Evolutionary conservation across 2,329 filamentous ascomycete species (phyloP).

Genomic region (Onygenales sp.): DNA sequence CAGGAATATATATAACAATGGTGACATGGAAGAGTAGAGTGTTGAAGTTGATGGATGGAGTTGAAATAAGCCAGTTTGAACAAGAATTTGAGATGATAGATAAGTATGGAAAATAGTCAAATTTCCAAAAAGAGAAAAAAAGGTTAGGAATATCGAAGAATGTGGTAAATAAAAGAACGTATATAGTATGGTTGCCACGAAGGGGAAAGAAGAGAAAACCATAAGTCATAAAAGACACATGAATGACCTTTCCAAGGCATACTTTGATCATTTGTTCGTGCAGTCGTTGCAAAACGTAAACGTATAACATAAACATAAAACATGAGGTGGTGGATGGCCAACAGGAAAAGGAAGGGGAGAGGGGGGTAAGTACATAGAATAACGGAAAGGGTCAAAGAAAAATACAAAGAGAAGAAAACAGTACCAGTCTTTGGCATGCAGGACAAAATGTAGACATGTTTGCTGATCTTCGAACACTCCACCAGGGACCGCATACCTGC

Average conservation of each 20-base stretch:
- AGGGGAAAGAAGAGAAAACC: slow-evolving; percentile 21
- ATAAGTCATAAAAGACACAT: slow-evolving; percentile 11
- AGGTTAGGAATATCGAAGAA: slow-evolving; percentile 4
- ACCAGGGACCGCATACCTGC: not conserved
- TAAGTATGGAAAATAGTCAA: too few relatives aligned
- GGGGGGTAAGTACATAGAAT: not conserved
- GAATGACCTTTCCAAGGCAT: not conserved
- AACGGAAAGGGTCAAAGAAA: not conserved
- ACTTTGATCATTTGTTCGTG: not conserved
- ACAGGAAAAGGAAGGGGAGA: not conserved
- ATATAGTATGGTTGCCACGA: slow-evolving; percentile 1
- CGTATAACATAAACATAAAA: slow-evolving; percentile 4
- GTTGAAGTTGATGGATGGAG: too few relatives aligned
- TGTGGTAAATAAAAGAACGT: too few relatives aligned
- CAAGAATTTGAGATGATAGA: too few relatives aligned
- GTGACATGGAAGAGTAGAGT: too few relatives aligned
- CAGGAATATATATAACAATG: not conserved
- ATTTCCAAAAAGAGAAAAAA: slow-evolving; percentile 10
- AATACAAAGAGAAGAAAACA: too few relatives aligned
- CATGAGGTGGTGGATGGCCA: slow-evolving; percentile 5
- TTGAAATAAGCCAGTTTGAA: too few relatives aligned
- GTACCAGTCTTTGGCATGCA: too few relatives aligned
- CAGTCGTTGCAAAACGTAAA: slow-evolving; percentile 2
- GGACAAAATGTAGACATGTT: too few relatives aligned
- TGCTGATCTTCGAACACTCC: too few relatives aligned